phyloP scores from a whole-genome alignment of 768 basidiomycete species.

The Hebeloma cylindrosporum region DNA sequence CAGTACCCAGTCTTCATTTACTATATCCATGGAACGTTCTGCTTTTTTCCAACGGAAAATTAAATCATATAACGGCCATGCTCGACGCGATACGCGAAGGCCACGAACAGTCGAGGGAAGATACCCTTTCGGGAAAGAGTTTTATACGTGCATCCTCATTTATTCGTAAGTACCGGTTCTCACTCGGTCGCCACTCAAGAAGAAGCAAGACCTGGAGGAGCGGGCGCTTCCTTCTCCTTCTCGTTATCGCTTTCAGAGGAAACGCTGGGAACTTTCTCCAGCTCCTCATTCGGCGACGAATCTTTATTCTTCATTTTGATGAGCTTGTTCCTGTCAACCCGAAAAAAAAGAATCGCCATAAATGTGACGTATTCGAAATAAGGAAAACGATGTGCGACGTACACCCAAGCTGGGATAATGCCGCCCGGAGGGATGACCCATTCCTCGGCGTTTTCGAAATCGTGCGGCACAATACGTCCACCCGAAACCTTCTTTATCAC shows the following conservation, averaged over 20 bases:
- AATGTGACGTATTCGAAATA: neutral
- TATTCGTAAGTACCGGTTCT: too few relatives aligned
- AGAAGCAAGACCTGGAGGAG: too few relatives aligned
- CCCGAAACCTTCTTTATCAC: slow-evolving; percentile 51
- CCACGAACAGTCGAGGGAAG: too few relatives aligned
- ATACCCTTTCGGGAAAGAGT: too few relatives aligned
- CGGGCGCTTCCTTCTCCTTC: neutral
- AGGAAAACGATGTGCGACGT: slow-evolving; percentile 32
- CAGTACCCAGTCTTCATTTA: too few relatives aligned
- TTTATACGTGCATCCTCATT: too few relatives aligned
- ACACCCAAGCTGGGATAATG: slow-evolving; percentile 71
- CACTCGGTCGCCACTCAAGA: too few relatives aligned
- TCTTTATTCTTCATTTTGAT: neutral
- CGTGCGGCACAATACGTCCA: slow-evolving; percentile 65
- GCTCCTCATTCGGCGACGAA: neutral
- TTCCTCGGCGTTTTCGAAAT: slow-evolving; percentile 61
- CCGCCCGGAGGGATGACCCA: slow-evolving; percentile 75
- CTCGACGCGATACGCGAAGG: too few relatives aligned
- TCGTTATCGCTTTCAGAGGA: slow-evolving; percentile 1
- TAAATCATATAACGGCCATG: too few relatives aligned
- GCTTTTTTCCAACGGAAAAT: too few relatives aligned
- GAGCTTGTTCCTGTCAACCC: slow-evolving; percentile 3
- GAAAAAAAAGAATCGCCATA: neutral
- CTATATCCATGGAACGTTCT: too few relatives aligned
- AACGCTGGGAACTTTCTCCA: neutral